These are phyloP conservation scores for Collybiopsis confluens DNA, from an alignment of 768 basidiomycete genomes.

Conservation along the genomic window DNA sequence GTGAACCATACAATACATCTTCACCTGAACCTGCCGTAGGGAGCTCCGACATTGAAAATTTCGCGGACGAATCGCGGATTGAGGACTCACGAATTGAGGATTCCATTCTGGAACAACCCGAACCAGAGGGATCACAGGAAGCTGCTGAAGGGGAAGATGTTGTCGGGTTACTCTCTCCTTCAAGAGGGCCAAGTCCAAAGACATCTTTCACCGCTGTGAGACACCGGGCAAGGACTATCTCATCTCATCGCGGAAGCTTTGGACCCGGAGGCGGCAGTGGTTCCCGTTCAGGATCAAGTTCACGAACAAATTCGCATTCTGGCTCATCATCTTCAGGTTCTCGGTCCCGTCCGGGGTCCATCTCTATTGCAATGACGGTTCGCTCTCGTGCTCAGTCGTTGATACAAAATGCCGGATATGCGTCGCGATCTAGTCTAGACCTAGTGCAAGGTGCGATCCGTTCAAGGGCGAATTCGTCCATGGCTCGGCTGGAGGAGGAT, in stretches of 20 bases:
- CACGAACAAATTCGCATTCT: conserved; percentile 26
- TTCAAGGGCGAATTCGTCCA: conserved; percentile 62
- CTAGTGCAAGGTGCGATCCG: conserved; percentile 44
- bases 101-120: conserved; percentile 37
- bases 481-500: conserved; percentile 63
- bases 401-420: conserved; percentile 59
- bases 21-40: conserved; percentile 8
- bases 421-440: conserved; percentile 58
- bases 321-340: conserved; percentile 39
- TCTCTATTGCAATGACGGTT: conserved; percentile 33
- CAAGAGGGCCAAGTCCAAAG: conserved; percentile 42
- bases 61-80: conserved; percentile 20
- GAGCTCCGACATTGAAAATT: conserved; percentile 25
- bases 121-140: conserved; percentile 51
- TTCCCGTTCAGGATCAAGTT: conserved; percentile 12
- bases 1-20: conserved; percentile 21
- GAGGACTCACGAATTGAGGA: conserved; percentile 15
- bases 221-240: conserved; percentile 32
- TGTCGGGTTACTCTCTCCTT: conserved; percentile 47
- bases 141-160: conserved; percentile 62
- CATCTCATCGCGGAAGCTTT: conserved; percentile 26
- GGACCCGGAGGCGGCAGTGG: conserved; percentile 25
- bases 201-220: conserved; percentile 41
- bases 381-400: conserved; percentile 66
- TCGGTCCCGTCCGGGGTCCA: conserved; percentile 42